Evolutionary conservation across 768 basidiomycete species (phyloP).

Genomic region (Leccinum fibrillosum): DNA sequence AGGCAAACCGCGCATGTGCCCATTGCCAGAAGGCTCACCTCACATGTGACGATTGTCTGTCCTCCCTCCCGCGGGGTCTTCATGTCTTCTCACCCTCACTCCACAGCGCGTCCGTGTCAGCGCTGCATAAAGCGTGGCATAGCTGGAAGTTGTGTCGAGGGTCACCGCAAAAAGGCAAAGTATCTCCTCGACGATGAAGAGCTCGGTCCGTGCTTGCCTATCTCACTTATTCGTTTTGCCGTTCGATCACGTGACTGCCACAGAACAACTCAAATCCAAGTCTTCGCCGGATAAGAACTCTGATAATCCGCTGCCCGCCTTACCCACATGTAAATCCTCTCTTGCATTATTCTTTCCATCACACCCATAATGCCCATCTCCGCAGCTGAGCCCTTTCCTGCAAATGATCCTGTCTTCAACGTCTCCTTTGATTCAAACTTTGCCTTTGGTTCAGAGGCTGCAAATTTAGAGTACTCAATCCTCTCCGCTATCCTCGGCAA

Average conservation of each 20-base stretch:
- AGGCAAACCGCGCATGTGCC: constrained; percentile 89
- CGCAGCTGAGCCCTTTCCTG: constrained; percentile 51
- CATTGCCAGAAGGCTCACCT: constrained; percentile 97
- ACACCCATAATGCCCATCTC: constrained; percentile 10
- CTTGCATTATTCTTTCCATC: not conserved
- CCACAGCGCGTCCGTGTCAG: constrained; percentile 88
- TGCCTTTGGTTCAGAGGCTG: constrained; percentile 83
- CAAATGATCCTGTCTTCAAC: constrained; percentile 57
- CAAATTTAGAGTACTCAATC: constrained; percentile 93
- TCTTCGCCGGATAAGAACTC: constrained; percentile 26
- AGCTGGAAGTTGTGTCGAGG: constrained; percentile 85
- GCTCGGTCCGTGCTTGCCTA: constrained; percentile 53
- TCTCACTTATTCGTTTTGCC: not conserved
- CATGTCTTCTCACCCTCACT: constrained; percentile 9
- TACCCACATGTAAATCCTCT: constrained; percentile 31
- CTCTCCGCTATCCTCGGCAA: constrained; percentile 88
- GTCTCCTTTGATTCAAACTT: constrained; percentile 57
- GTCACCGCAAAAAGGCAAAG: constrained; percentile 96
- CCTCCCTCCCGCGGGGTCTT: constrained; percentile 1
- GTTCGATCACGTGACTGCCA: constrained; percentile 29
- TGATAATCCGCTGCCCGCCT: constrained; percentile 27
- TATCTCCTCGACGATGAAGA: constrained; percentile 94
- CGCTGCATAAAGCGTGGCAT: constrained; percentile 94
- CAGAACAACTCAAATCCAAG: constrained; percentile 40
- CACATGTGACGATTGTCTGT: constrained; percentile 97